Evolutionary conservation across 1,139 yeast species (phyloP).

Genomic region (Saccharomyces hybrid): DNA sequence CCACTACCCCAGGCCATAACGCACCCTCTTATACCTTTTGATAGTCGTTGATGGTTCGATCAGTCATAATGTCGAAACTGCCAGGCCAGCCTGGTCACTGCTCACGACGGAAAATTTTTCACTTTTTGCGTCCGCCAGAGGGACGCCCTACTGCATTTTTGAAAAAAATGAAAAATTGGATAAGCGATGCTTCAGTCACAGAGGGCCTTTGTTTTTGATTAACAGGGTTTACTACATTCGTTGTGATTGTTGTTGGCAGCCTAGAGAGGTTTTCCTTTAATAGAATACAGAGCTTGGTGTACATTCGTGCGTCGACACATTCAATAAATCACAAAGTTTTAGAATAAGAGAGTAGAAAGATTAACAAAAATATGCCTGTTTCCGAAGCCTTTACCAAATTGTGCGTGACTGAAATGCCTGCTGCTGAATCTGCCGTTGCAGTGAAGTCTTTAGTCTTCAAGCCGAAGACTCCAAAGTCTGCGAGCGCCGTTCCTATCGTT

Average conservation of each 20-base stretch:
- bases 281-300: neutral
- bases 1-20: neutral
- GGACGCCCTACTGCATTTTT: no score
- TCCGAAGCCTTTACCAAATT: slow-evolving; percentile 54
- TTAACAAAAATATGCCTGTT: slow-evolving; percentile 41
- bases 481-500: slow-evolving; percentile 73
- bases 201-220: neutral
- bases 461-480: slow-evolving; percentile 84
- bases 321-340: neutral
- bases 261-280: neutral
- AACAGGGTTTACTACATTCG: neutral
- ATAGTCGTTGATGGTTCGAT: neutral
- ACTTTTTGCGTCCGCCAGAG: no score
- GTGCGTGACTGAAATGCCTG: slow-evolving; percentile 41
- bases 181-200: neutral
- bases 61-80: neutral
- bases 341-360: neutral
- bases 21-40: neutral
- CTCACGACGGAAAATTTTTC: no score
- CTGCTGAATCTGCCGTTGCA: slow-evolving; percentile 37
- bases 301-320: neutral
- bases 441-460: slow-evolving; percentile 80
- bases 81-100: neutral
- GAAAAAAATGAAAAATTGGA: no score
- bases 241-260: neutral